A percentile compares a stretch with the other conserved stretches of the same genome.
phyloP scores from a whole-genome alignment of 1,139 yeast species.

The Martiniozyma asiatica region DNA sequence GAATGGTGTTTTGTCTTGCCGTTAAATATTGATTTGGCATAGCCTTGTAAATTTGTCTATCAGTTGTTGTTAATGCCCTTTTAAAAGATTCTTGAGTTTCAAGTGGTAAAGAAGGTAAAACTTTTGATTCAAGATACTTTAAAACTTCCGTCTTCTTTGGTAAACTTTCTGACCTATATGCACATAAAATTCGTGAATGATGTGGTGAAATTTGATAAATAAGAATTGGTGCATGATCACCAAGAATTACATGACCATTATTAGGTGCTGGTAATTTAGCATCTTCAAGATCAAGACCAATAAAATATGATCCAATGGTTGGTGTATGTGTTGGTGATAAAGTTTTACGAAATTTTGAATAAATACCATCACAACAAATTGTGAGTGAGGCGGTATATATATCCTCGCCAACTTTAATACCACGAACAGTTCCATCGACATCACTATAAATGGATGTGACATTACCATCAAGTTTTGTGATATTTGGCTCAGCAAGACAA shows the following conservation, averaged over 20 bases:
- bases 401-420: constrained; percentile 42
- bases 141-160: constrained; percentile 57
- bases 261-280: constrained; percentile 60
- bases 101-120: constrained; percentile 61
- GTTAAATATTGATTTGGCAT: constrained; percentile 94
- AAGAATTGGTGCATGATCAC: constrained; percentile 77
- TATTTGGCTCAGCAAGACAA: constrained; percentile 56
- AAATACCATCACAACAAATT: constrained; percentile 86
- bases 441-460: constrained; percentile 53
- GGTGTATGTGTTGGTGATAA: constrained; percentile 45
- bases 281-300: constrained; percentile 65
- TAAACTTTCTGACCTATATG: constrained; percentile 60
- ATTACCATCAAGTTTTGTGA: constrained; percentile 71
- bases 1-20: constrained; percentile 51
- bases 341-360: constrained; percentile 80
- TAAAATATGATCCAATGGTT: constrained; percentile 67
- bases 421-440: constrained; percentile 40
- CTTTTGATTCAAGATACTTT: constrained; percentile 45
- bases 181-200: constrained; percentile 84
- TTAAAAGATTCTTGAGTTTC: constrained; percentile 53
- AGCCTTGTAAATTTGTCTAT: constrained; percentile 44
- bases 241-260: constrained; percentile 86
- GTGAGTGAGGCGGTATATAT: constrained; percentile 51
- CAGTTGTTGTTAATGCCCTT: constrained; percentile 33
- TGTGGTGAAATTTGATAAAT: constrained; percentile 75